Evolutionary conservation across 306 rosid species (phyloP), one percentile per base, ranked within the genome.

Genomic region (apple (Malus domestica)): DNA sequence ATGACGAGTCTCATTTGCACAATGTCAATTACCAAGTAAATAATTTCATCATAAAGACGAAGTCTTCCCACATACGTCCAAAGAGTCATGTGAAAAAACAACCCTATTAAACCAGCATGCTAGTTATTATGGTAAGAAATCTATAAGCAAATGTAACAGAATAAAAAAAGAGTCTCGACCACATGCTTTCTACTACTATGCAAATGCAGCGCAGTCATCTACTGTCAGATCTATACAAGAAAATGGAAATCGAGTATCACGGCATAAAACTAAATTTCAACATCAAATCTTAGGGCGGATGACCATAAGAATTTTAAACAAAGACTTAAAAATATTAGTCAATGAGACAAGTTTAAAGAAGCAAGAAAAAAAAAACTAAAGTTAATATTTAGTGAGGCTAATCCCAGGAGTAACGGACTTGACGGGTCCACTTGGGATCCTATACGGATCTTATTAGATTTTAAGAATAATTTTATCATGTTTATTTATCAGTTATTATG

Each of bases 401-500:
- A 64, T 15, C 42, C 42, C 23, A 16, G 22, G 3, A 22, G 30
- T 0, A 16, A 35, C 23, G 40, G 76, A 59, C 6, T 25, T 22
- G 11, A 18, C 22, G 67, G 52, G 13, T 63, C 76, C 76, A 38
- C 38, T 4, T 0, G 6, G 25, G 6, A 35, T 35, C 0, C 1
- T 6, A 35, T 35, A 8, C 40, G 2, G 8, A 33, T 35, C 40
- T 6, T 1, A 35, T 35, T 35, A 35, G 8, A 6, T 35, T 35
- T 35, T 35, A 35, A 35, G 8, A 35, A 35, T 35, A 35, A 35
- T 35, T 35, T 33, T 0, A 1, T 33, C 6, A 6, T 32, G 1
- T 4, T 0, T 5, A 1, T 33, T 33, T 0, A 33, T 35, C 0
- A 1, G 2, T 35, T 35, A 35, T 35, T 2, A 35, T 35, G 0